A percentile compares a stretch with the other conserved stretches of the same genome.
Evolutionary conservation across 2,329 filamentous ascomycete species (phyloP).

Genomic region (Ceratocystiopsis brevicomis): DNA sequence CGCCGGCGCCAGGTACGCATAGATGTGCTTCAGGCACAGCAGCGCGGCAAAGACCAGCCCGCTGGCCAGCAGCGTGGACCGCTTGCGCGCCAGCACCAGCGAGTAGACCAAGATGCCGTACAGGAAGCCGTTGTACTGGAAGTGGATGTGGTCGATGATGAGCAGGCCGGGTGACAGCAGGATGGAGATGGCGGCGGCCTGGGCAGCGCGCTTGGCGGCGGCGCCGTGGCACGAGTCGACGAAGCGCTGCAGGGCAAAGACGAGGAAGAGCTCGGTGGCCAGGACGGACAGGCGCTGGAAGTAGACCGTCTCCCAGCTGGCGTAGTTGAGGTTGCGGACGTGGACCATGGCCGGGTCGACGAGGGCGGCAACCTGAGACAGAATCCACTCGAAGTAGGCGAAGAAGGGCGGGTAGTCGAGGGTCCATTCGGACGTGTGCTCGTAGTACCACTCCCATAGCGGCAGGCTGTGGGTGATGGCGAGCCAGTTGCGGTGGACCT

Average conservation of each 20-base stretch:
- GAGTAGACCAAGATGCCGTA: constrained; percentile 83
- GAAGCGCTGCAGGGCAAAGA: constrained; percentile 66
- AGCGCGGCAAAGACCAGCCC: constrained; percentile 70
- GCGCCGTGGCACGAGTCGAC: constrained; percentile 47
- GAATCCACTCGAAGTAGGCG: constrained; percentile 84
- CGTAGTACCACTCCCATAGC: constrained; percentile 81
- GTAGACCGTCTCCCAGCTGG: constrained; percentile 84
- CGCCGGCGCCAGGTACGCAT: constrained; percentile 85
- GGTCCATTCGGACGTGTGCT: constrained; percentile 98
- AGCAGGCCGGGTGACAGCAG: constrained; percentile 80
- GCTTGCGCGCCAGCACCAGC: constrained; percentile 60
- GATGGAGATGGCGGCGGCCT: constrained; percentile 75
- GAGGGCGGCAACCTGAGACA: constrained; percentile 63
- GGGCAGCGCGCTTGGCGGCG: constrained; percentile 52
- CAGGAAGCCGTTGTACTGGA: constrained; percentile 96
- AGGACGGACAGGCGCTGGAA: constrained; percentile 88
- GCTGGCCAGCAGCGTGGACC: constrained; percentile 55
- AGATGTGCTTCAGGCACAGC: constrained; percentile 94
- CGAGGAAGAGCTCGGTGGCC: constrained; percentile 61
- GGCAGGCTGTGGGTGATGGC: constrained; percentile 85
- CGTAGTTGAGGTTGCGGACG: constrained; percentile 64
- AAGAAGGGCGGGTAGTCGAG: constrained; percentile 98
- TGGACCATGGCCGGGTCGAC: constrained; percentile 67
- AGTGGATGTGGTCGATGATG: constrained; percentile 96
- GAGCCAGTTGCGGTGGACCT: constrained; percentile 97